phyloP scores from a whole-genome alignment of 2,329 filamentous ascomycete species.

The Aspergillus brasiliensis region DNA sequence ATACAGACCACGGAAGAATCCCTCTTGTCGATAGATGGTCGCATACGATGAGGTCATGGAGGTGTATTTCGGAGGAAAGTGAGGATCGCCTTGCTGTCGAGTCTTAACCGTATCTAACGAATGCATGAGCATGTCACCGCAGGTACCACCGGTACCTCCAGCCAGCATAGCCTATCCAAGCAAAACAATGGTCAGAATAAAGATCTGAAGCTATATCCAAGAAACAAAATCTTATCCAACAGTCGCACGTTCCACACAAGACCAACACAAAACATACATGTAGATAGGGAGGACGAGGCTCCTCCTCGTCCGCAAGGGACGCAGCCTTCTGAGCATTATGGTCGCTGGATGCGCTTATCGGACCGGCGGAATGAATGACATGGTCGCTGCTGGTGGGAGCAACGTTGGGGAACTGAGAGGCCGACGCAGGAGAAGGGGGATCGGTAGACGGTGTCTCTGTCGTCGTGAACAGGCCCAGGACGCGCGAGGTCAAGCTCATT shows the following conservation, averaged over 20 bases:
- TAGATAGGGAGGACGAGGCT: conserved; percentile 63
- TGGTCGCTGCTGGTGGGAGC: conserved; percentile 13
- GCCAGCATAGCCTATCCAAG: conserved; percentile 81
- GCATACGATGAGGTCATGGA: conserved; percentile 88
- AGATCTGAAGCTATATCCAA: too few species aligned
- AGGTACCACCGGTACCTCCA: conserved; percentile 87
- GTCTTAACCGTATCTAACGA: conserved; percentile 98
- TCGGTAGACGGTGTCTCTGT: conserved; percentile 35
- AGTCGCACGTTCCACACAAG: neutral
- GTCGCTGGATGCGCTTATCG: conserved; percentile 18
- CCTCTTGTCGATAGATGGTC: conserved; percentile 92
- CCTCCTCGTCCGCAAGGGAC: conserved; percentile 51
- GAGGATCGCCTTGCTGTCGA: conserved; percentile 92
- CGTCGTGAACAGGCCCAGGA: conserved; percentile 55
- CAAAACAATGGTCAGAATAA: conserved; percentile 6
- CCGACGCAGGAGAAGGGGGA: conserved; percentile 24
- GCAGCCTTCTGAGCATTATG: conserved; percentile 39
- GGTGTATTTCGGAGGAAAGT: conserved; percentile 88
- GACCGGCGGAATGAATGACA: conserved; percentile 18
- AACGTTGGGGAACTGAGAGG: conserved; percentile 32
- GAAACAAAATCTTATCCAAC: neutral
- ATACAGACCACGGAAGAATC: conserved; percentile 81
- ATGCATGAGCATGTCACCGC: conserved; percentile 97
- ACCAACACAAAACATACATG: conserved; percentile 55
- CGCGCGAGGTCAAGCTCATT: conserved; percentile 61